A percentile compares a stretch with the other conserved stretches of the same genome.
Conservation (phyloP, 1,284 basidiomycete genomes). For the Puccinia coronata region DNA sequence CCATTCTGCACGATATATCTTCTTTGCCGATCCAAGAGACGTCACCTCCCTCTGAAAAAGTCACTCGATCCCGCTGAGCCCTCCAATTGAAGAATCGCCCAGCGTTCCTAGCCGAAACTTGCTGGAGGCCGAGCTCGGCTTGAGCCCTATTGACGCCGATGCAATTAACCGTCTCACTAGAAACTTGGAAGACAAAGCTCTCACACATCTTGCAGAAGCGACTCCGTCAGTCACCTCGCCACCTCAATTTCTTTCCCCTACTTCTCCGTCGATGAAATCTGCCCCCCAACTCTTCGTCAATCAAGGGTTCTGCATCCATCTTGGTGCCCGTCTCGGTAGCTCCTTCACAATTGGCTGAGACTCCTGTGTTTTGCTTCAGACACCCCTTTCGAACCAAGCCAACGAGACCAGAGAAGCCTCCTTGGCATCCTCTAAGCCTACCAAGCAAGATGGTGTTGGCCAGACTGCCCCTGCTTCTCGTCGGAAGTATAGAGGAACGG, state of each 20-base stretch:
- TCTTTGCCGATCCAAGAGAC: neutral
- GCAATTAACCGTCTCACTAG: neutral
- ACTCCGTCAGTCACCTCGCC: neutral
- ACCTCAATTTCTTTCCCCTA: neutral
- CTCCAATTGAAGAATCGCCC: neutral
- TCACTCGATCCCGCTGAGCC: neutral
- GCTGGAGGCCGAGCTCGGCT: neutral
- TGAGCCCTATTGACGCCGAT: conserved; percentile 13
- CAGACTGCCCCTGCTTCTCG: too few relatives aligned
- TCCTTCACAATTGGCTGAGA: neutral
- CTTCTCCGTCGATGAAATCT: neutral
- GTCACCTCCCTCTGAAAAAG: neutral
- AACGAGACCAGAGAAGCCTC: too few relatives aligned
- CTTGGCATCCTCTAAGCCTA: too few relatives aligned
- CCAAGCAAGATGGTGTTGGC: too few relatives aligned
- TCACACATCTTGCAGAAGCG: neutral
- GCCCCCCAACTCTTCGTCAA: too few relatives aligned
- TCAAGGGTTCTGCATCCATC: neutral
- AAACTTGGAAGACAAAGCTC: neutral
- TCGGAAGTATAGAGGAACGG: too few relatives aligned
- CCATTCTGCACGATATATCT: neutral
- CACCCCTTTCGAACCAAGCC: too few relatives aligned
- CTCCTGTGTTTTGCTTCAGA: too few relatives aligned
- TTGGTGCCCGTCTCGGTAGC: neutral
- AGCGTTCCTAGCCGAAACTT: neutral